Conservation (phyloP, 2,329 filamentous ascomycete genomes). For the Teratosphaeria zuluensis region DNA sequence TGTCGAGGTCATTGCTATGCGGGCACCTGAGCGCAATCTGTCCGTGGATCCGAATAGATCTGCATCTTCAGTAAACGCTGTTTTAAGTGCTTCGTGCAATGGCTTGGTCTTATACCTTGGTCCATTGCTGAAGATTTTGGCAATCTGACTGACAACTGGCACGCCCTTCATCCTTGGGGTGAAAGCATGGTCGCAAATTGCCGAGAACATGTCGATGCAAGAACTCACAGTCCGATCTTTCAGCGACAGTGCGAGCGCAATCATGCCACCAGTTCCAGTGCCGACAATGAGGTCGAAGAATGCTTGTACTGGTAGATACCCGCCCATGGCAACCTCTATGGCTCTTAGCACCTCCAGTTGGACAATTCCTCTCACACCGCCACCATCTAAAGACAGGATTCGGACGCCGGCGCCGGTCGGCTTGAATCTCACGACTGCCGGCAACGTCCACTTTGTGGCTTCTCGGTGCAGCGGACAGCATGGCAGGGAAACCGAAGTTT, state of each 20-base stretch:
- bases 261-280: constrained; percentile 36
- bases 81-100: constrained; percentile 27
- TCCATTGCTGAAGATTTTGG: constrained; percentile 18
- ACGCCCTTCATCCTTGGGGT: constrained; percentile 29
- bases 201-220: constrained; percentile 31
- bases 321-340: constrained; percentile 32
- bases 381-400: constrained; percentile 26
- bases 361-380: constrained; percentile 38
- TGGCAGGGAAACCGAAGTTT: constrained; percentile 17
- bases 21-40: constrained; percentile 19
- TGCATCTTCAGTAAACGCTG: constrained; percentile 28
- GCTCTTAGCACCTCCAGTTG: constrained; percentile 34
- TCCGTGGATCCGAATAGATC: constrained; percentile 18
- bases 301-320: constrained; percentile 30
- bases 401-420: constrained; percentile 19
- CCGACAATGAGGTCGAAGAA: constrained; percentile 44
- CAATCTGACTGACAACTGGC: constrained; percentile 24
- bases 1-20: constrained; percentile 36
- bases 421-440: constrained; percentile 20
- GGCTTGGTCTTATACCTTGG: constrained; percentile 27
- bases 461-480: constrained; percentile 28
- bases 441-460: constrained; percentile 26
- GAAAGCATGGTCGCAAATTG: constrained; percentile 33
- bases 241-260: constrained; percentile 33
- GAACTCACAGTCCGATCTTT: constrained; percentile 30